Conservation (phyloP, 768 basidiomycete genomes). For the Gymnopilus junonius region DNA sequence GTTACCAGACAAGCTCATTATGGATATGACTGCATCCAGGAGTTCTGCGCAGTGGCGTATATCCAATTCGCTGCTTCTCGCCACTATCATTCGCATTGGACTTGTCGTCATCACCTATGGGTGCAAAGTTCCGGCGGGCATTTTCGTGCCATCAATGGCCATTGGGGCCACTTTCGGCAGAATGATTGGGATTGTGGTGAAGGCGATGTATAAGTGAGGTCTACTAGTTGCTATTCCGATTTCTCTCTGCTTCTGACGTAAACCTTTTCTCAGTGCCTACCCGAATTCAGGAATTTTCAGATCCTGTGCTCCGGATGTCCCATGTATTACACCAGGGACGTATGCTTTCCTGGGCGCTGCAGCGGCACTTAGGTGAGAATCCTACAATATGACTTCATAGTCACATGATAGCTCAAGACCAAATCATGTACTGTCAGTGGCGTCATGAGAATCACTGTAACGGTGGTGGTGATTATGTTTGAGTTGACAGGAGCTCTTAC, state of each 20-base stretch:
- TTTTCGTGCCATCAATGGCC: conserved; percentile 99
- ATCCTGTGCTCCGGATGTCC: conserved; percentile 87
- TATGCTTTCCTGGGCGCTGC: conserved; percentile 98
- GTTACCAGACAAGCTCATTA: neutral
- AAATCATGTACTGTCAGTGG: conserved; percentile 58
- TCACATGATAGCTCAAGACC: conserved; percentile 2
- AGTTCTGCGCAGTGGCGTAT: conserved; percentile 92
- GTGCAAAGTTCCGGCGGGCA: conserved; percentile 95
- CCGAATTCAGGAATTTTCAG: conserved; percentile 88
- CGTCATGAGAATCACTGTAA: conserved; percentile 95
- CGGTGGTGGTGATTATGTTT: conserved; percentile 99
- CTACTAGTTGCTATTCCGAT: neutral
- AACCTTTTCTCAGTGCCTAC: conserved; percentile 62
- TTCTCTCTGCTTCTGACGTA: conserved; percentile 4
- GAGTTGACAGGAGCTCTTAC: conserved; percentile 97
- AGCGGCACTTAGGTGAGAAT: conserved; percentile 80
- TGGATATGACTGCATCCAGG: conserved; percentile 47
- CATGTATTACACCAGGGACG: conserved; percentile 98
- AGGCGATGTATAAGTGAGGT: conserved; percentile 82
- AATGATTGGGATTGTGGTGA: conserved; percentile 96
- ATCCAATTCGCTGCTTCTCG: conserved; percentile 89
- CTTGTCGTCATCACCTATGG: conserved; percentile 94
- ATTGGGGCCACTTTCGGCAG: conserved; percentile 96
- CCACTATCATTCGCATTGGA: conserved; percentile 85
- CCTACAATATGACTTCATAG: conserved; percentile 13